phyloP scores from a whole-genome alignment of 2,329 filamentous ascomycete genomes.

The Penicillium digitatum region DNA sequence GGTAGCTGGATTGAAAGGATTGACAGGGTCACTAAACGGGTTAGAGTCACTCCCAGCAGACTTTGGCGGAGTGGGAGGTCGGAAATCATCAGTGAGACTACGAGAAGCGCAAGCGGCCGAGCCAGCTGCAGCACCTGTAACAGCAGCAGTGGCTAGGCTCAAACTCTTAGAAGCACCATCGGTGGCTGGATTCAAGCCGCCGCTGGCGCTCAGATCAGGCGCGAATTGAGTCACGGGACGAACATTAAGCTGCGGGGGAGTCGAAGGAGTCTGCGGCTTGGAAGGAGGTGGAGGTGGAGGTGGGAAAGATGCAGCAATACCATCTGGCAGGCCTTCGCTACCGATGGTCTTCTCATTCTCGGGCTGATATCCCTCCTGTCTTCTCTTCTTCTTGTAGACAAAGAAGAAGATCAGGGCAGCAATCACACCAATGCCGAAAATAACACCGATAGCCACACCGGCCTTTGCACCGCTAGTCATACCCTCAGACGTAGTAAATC shows the following conservation, averaged over 20 bases:
- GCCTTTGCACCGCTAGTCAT: slow-evolving; percentile 59
- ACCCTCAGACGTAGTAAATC: slow-evolving; percentile 29
- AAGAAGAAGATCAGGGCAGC: slow-evolving; percentile 67
- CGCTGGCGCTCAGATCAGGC: slow-evolving; percentile 54
- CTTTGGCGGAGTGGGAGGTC: slow-evolving; percentile 38
- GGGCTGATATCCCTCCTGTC: slow-evolving; percentile 45
- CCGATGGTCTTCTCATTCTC: slow-evolving; percentile 62
- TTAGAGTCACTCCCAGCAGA: slow-evolving; percentile 41
- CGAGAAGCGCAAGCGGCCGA: slow-evolving; percentile 27
- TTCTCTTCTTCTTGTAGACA: slow-evolving; percentile 66
- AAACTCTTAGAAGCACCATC: slow-evolving; percentile 4
- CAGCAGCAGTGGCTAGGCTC: slow-evolving; percentile 15
- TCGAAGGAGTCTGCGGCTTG: slow-evolving; percentile 40
- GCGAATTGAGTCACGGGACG: slow-evolving; percentile 81
- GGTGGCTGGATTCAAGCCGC: slow-evolving; percentile 12
- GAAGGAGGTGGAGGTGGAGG: slow-evolving; percentile 35
- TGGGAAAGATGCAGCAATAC: slow-evolving; percentile 31
- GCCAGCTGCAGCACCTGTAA: slow-evolving; percentile 19
- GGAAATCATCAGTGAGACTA: slow-evolving; percentile 33
- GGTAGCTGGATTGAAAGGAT: slow-evolving; percentile 64
- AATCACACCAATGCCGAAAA: slow-evolving; percentile 64
- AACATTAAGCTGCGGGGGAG: slow-evolving; percentile 76
- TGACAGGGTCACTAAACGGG: slow-evolving; percentile 54
- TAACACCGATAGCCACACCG: slow-evolving; percentile 77
- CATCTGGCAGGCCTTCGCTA: slow-evolving; percentile 25